Base-by-base conservation (phyloP, 345 rosid genomes). In the Psidium guajava region DNA sequence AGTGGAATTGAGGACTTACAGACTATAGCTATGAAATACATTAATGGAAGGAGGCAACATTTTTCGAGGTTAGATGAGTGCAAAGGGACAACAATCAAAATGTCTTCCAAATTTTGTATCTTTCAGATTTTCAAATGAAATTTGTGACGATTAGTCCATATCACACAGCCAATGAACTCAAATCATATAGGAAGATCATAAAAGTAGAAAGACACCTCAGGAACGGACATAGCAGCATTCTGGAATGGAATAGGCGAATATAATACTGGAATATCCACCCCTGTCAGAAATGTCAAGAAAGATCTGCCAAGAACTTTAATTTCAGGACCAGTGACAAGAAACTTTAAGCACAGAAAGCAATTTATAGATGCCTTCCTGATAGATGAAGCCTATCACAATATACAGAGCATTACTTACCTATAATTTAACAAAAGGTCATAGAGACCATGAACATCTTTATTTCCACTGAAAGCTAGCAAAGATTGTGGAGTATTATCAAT, bases 401-500 rank as follows among this genome's bases (percentile, higher is more conserved):
- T 10, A 69, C 25, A 36, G 47, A 47, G 25, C 80, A 55, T 20
- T 44, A 61, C 91, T 54, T 85, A 96, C 99, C 98, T 92, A 92
- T 92, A 94, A 91, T 98, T 98, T 91, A 98, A 86, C 88, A 98
- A 85, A 88, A 98, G 91, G 80, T 96, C 99, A 89, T 91, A 98
- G 55, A 98, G 89, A 58, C 96, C 95, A 83, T 98, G 98, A 27
- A 96, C 93, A 44, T 87, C 89, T 86, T 88, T 89, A 83, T 90
- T 93, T 86, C 98, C 97, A 51, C 54, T 80, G 91, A 96, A 89
- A 73, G 95, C 97, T 84, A 98, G 92, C 87, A 98, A 88, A 51
- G 99, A 98, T 86, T 95, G 93, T 32, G 98, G 93, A 84, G 92
- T 96, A 90, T 93, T 94, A 88, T 98, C 99, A 87, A 94, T 88